Base-by-base conservation (phyloP, 805 yeast genomes). In the Jamesozyma hellenica region DNA sequence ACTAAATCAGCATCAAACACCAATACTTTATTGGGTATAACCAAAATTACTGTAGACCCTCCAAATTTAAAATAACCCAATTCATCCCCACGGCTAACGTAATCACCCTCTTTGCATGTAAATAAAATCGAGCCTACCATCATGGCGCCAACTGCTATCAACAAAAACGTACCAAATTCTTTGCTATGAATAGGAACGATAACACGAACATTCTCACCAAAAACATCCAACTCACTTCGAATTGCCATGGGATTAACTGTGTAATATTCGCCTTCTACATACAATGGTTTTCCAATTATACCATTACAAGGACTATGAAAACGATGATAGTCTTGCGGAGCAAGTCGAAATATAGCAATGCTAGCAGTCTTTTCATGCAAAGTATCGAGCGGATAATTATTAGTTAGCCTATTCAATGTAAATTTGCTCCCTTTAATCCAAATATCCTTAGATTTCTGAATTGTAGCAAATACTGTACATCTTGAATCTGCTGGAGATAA, bases 191-290 rank as follows among this genome's bases (percentile, higher is more conserved):
- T 77, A 0, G 95, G 87, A 2, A 88, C 68, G 2, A 87, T 64
- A 4, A 79, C 79, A 30, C 97, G 69, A 1, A 84, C 78, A 52
- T 90, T 90, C 51, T 88, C 96, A 8, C 96, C 95, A 62, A 76
- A 92, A 1, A 90, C 96, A 58, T 90, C 97, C 41, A 90, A 63
- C 10, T 76, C 74, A 2, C 94, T 82, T 41, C 97, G 63, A 27
- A 92, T 74, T 0, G 97, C 97, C 97, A 90, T 90, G 1, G 97
- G 97, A 53, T 90, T 90, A 15, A 90, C 98, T 0, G 97, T 90
- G 57, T 85, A 90, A 57, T 90, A 90, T 52, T 87, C 92, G 1
- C 97, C 98, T 28, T 78, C 82, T 26, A 90, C 82, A 48, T 67
- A 71, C 35, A 67, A 67, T 13, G 90, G 79, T 42, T 74, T 68